A percentile compares a stretch with the other conserved stretches of the same genome.
Conservation (phyloP, 106 monocot genomes). For the Apostasia ramifera region DNA sequence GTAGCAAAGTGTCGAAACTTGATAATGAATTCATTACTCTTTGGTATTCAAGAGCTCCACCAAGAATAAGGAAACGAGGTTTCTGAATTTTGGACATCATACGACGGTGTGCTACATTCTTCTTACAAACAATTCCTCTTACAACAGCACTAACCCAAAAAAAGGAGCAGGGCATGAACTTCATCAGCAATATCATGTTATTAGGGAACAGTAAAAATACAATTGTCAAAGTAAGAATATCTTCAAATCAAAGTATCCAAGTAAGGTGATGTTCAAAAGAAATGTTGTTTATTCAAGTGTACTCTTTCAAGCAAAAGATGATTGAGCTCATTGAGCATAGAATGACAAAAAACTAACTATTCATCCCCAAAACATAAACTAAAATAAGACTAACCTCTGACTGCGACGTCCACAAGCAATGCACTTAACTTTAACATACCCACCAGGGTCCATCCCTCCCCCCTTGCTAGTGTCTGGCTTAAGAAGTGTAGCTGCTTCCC, state of each 20-base stretch:
- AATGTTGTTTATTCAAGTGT: no score
- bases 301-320: no score
- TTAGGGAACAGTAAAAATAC: no score
- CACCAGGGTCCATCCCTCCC: constrained; percentile 89
- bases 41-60: constrained; percentile 95
- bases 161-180: constrained; percentile 5
- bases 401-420: constrained; percentile 69
- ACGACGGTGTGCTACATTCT: constrained; percentile 84
- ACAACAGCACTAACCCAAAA: constrained; percentile 48
- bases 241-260: no score
- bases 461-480: constrained; percentile 79
- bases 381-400: constrained; percentile 53
- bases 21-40: constrained; percentile 65
- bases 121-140: constrained; percentile 91
- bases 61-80: constrained; percentile 72
- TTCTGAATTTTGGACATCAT: constrained; percentile 82
- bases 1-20: constrained; percentile 89
- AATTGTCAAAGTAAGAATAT: no score
- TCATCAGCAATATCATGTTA: constrained; percentile 6
- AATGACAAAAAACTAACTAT: no score
- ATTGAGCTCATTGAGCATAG: no score
- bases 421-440: constrained; percentile 88
- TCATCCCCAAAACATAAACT: not conserved
- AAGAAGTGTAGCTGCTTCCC: constrained; percentile 86
- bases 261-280: no score